Evolutionary conservation across 192 early-diverging fungal genomes (phyloP).

Genomic region (Backusella sp.): DNA sequence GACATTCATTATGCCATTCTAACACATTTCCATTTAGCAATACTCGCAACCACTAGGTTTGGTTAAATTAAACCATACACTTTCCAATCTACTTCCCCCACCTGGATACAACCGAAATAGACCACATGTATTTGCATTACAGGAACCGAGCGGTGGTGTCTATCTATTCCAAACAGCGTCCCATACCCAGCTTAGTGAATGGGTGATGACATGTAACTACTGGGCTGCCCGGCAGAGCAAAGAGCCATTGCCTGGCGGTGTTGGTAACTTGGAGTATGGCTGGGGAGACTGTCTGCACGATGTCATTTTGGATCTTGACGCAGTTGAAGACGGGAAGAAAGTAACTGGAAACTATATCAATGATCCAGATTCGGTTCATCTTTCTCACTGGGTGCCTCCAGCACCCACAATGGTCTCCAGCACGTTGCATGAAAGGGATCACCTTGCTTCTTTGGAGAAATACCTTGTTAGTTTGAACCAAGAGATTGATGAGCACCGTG

Average conservation of each 20-base stretch:
- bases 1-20: neutral
- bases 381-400: conserved; percentile 52
- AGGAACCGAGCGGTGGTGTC: conserved; percentile 76
- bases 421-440: conserved; percentile 41
- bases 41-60: conserved; percentile 41
- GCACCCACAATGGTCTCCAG: conserved; percentile 47
- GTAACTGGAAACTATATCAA: conserved; percentile 21
- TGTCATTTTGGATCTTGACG: conserved; percentile 29
- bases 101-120: conserved; percentile 80
- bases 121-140: conserved; percentile 84
- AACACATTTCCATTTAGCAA: conserved; percentile 17
- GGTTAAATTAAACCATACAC: conserved; percentile 72
- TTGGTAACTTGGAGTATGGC: conserved; percentile 92
- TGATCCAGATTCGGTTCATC: conserved; percentile 16
- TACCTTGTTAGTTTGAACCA: conserved; percentile 62
- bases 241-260: conserved; percentile 85
- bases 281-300: conserved; percentile 66
- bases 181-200: conserved; percentile 70
- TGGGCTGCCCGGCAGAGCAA: conserved; percentile 92
- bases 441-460: conserved; percentile 63
- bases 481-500: conserved; percentile 70
- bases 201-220: conserved; percentile 89
- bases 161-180: conserved; percentile 87
- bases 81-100: conserved; percentile 80
- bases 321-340: conserved; percentile 18